Evolutionary conservation across 1,284 basidiomycete species (phyloP), one percentile per base, ranked within the genome.

Genomic region (Psilocybe mexicana): DNA sequence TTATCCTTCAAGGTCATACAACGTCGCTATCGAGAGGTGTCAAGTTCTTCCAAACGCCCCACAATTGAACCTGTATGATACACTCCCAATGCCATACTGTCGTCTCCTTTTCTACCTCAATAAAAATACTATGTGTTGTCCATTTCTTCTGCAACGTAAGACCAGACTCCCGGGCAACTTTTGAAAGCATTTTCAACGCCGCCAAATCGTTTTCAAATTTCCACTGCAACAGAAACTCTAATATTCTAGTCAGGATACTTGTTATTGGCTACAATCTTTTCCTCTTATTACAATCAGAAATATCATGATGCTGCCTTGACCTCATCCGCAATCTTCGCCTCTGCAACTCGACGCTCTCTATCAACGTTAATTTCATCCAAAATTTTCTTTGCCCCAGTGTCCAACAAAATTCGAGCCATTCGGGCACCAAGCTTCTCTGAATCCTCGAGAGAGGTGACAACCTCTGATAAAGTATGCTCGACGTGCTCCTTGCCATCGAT

Each of bases 351-450:
- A 58, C 74, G 76, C 62, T 80, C 81, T 62, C 90, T 79, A 63
- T 93, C 87, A 58, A 70, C 70, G 12, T 84, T 88, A 65, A 96
- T 90, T 56, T 91, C 90, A 28, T 92, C 87, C 69, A 96, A 69
- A 62, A 96, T 92, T 61, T 80, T 81, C 67, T 79, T 81, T 14
- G 90, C 94, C 1, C 94, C 94, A 1, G 74, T 79, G 7, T 81
- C 80, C 40, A 90, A 80, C 60, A 96, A 72, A 12, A 76, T 73
- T 59, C 72, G 73, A 1, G 92, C 94, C 45, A 95, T 75, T 40
- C 75, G 78, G 54, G 75, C 79, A 2, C 94, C 94, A 38, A 92
- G 70, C 26, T 70, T 75, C 69, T 92, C 88, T 1, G 89, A 90
- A 36, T 92, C 87, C 60, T 80, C 80, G 0, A 73, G 67, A 43